A percentile compares a stretch with the other conserved stretches of the same genome.
phyloP scores from a whole-genome alignment of 129 eudicot species.

The Helianthus tuberosus region DNA sequence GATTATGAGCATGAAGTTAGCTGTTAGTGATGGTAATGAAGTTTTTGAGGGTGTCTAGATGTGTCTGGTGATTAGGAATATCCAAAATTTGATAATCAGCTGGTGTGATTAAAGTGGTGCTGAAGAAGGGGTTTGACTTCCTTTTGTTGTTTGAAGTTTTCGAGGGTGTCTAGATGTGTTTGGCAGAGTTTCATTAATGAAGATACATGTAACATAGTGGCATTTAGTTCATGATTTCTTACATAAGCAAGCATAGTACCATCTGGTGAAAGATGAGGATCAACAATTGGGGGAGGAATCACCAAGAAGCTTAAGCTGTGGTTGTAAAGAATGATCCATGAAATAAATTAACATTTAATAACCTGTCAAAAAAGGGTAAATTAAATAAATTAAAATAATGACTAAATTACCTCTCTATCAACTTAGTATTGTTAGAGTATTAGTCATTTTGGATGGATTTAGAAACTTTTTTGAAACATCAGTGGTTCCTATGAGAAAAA shows the following conservation, averaged over 20 bases:
- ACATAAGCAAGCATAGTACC: slow-evolving; percentile 92
- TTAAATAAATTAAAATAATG: too few species aligned
- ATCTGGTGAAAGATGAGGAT: slow-evolving; percentile 95
- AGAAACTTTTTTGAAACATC: too few species aligned
- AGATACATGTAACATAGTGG: slow-evolving; percentile 10
- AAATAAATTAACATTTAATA: too few species aligned
- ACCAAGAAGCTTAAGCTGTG: slow-evolving; percentile 74
- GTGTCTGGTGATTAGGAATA: background rate
- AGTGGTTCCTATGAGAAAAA: too few species aligned
- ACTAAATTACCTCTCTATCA: too few species aligned
- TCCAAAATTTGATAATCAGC: background rate
- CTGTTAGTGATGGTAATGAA: too few species aligned
- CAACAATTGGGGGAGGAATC: slow-evolving; percentile 68
- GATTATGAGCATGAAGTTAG: slow-evolving; percentile 3
- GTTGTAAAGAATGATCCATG: slow-evolving; percentile 60
- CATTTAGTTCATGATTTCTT: slow-evolving; percentile 51
- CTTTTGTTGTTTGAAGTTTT: background rate
- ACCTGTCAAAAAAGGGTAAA: too few species aligned
- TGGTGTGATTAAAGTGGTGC: background rate
- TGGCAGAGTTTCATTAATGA: background rate
- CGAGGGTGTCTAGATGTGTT: background rate
- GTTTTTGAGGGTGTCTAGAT: background rate
- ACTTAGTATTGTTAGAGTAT: too few species aligned
- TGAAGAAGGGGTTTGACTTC: background rate
- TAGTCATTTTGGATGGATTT: too few species aligned